phyloP scores from a whole-genome alignment of 306 rosid species.

The Prunus persica region Prunus_persica_NCBIv2 NC_034009.1:1385501-1386000 shows the following conservation, averaged over 20 bases:
- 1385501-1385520: conserved; percentile 1
- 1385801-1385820: conserved; percentile 97
- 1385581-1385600: not conserved
- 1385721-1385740: conserved; percentile 4
- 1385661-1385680: not conserved
- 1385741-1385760: not conserved
- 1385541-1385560: not conserved
- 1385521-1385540: not conserved
- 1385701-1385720: not conserved
- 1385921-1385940: conserved; percentile 77
- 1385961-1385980: conserved; percentile 19
- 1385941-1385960: conserved; percentile 27
- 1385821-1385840: conserved; percentile 86
- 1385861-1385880: conserved; percentile 71
- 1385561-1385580: not conserved
- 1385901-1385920: conserved; percentile 78
- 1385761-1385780: conserved; percentile 9
- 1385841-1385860: conserved; percentile 95
- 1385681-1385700: not conserved
- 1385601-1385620: not conserved
- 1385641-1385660: not conserved
- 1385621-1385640: not conserved
- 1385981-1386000: not conserved
- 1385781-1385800: conserved; percentile 63
- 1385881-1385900: conserved; percentile 87